phyloP scores from a whole-genome alignment of 176 grass and related monocot species.

The Aegilops bicornis region DNA sequence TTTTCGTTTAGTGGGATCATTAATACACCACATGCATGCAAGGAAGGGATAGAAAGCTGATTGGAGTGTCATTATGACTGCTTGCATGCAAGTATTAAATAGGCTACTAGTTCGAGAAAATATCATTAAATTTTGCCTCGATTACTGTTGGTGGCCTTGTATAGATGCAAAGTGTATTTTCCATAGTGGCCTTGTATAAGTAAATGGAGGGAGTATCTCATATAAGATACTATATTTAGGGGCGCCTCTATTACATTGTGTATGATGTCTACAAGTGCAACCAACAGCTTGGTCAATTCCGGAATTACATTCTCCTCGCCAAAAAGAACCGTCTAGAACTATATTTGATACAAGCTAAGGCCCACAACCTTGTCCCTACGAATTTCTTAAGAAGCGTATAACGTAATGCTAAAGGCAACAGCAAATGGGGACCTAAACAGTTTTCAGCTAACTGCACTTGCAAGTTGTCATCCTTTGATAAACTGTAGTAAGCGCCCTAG shows the following conservation, averaged over 20 bases:
- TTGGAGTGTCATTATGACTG: no score
- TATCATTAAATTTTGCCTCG: no score
- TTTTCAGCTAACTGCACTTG: background rate
- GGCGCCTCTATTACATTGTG: background rate
- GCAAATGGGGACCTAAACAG: background rate
- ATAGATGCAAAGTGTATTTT: no score
- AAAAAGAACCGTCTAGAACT: background rate
- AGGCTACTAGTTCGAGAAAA: no score
- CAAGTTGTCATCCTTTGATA: background rate
- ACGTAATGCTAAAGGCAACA: background rate
- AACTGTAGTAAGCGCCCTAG: background rate
- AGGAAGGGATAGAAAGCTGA: no score
- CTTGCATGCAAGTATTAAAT: no score
- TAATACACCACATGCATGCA: no score
- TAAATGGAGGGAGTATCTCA: background rate
- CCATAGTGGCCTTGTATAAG: no score
- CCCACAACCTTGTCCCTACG: background rate
- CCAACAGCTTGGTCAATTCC: background rate
- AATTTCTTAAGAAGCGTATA: background rate
- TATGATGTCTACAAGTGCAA: slow-evolving; percentile 5
- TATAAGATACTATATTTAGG: background rate
- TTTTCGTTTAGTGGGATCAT: no score
- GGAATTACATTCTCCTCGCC: background rate
- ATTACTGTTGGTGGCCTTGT: no score
- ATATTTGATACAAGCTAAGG: background rate